Conservation (phyloP, 192 early-diverging fungal genomes). For the Phlyctochytrium planicorne region DNA sequence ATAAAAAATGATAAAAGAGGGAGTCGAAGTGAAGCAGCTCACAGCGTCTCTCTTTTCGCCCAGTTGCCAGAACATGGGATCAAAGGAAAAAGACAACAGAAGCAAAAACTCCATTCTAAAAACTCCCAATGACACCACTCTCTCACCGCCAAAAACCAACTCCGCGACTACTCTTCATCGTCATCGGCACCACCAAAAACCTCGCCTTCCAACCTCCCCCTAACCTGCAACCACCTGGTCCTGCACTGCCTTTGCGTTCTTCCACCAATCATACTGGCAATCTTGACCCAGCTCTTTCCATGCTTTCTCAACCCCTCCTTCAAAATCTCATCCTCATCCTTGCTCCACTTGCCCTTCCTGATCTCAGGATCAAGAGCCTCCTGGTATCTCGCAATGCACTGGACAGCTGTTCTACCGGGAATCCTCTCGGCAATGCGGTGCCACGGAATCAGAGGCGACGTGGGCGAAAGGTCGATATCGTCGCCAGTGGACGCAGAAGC, state of each 20-base stretch:
- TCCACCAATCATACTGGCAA: constrained; percentile 79
- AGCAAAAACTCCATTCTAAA: not conserved
- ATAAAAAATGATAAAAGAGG: not conserved
- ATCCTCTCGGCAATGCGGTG: constrained; percentile 76
- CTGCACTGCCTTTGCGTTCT: constrained; percentile 90
- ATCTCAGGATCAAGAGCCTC: constrained; percentile 77
- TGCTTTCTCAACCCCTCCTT: constrained; percentile 63
- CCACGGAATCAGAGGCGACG: constrained; percentile 63
- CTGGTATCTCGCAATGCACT: constrained; percentile 88
- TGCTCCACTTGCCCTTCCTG: constrained; percentile 42
- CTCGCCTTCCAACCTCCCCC: constrained; percentile 18
- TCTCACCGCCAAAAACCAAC: not conserved
- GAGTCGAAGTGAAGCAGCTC: not conserved
- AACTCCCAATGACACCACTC: constrained; percentile 1
- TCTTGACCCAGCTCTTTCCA: constrained; percentile 82
- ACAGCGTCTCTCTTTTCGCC: not conserved
- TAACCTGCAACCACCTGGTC: constrained; percentile 69
- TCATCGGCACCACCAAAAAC: not conserved
- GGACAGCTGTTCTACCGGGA: constrained; percentile 78
- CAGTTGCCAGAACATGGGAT: not conserved
- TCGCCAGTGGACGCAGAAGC: constrained; percentile 1
- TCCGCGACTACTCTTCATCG: not conserved
- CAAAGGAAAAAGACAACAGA: not conserved
- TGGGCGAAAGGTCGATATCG: not conserved
- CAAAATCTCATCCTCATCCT: constrained; percentile 63